These are phyloP conservation scores for Hibiscus trionum DNA, from an alignment of 345 rosid genomes.

Conservation along the genomic window DNA sequence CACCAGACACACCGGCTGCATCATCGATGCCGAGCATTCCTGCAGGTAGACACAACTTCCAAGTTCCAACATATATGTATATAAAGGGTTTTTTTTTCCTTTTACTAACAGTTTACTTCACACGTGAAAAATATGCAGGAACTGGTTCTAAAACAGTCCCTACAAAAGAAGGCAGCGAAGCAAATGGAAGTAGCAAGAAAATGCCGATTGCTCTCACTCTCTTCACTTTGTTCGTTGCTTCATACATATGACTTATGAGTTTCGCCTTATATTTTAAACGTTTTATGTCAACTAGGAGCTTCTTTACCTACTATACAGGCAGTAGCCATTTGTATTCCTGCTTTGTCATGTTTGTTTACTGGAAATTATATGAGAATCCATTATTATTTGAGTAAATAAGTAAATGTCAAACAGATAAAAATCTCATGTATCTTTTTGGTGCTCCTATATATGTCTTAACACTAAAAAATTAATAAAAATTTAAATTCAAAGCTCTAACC, in stretches of 20 bases:
- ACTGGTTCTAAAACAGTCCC: slow-evolving; percentile 27
- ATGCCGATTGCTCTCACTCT: slow-evolving; percentile 3
- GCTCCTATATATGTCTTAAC: background rate
- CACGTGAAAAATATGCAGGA: slow-evolving; percentile 6
- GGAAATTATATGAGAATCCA: background rate
- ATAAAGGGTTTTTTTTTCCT: too few relatives aligned
- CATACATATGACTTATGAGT: background rate
- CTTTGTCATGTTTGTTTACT: background rate
- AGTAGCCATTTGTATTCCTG: background rate
- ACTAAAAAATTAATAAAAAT: too few relatives aligned
- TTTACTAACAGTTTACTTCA: too few relatives aligned
- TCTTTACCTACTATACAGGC: background rate
- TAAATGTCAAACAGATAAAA: too few relatives aligned
- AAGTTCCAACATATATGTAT: background rate
- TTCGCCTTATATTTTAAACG: background rate
- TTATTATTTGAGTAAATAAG: background rate
- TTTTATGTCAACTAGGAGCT: background rate
- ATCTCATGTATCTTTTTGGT: too few relatives aligned
- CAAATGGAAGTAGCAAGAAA: slow-evolving; percentile 19
- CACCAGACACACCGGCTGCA: slow-evolving; percentile 13
- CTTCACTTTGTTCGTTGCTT: slow-evolving; percentile 11
- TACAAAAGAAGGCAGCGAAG: slow-evolving; percentile 11
- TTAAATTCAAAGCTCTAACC: too few relatives aligned
- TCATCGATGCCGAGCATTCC: slow-evolving; percentile 4
- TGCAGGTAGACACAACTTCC: background rate